Base-by-base conservation (phyloP, 805 yeast species). In the Cyberlindnera saturnus region DNA sequence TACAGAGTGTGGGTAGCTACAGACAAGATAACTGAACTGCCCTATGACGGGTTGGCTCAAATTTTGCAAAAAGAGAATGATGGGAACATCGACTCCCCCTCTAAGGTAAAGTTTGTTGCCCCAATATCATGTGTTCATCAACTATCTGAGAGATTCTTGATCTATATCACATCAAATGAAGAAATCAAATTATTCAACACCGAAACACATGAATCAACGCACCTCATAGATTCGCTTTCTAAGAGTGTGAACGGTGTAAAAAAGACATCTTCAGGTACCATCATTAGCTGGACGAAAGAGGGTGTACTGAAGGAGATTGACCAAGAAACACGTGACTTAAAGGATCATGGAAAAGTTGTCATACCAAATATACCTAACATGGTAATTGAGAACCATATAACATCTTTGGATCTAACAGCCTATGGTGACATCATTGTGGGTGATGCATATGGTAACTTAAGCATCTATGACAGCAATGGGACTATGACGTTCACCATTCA, bases 401-500 rank as follows among this genome's bases (percentile, higher is more conserved):
- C 67, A 0, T 62, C 74, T 0, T 44, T 74, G 16, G 81, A 74
- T 32, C 40, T 57, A 6, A 52, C 54, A 33, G 14, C 40, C 7
- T 52, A 50, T 0, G 49, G 50, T 3, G 59, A 65, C 3, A 43
- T 73, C 2, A 52, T 70, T 6, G 38, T 64, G 16, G 83, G 82
- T 8, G 84, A 79, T 56, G 71, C 70, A 40, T 68, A 62, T 46
- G 82, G 83, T 0, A 63, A 71, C 32, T 32, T 66, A 8, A 48
- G 56, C 1, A 49, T 58, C 1, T 57, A 50, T 38, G 46, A 49
- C 33, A 45, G 40, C 14, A 33, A 41, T 36, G 48, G 58, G 3
- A 50, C 36, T 4, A 23, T 43, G 33, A 49, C 51, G 13, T 65
- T 49, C 51, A 60, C 56, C 6, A 54, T 64, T 0, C 69, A 73